These are phyloP conservation scores for Pythium insidiosum DNA, from an alignment of 352 stramenopile species.

Conservation along the genomic window DNA sequence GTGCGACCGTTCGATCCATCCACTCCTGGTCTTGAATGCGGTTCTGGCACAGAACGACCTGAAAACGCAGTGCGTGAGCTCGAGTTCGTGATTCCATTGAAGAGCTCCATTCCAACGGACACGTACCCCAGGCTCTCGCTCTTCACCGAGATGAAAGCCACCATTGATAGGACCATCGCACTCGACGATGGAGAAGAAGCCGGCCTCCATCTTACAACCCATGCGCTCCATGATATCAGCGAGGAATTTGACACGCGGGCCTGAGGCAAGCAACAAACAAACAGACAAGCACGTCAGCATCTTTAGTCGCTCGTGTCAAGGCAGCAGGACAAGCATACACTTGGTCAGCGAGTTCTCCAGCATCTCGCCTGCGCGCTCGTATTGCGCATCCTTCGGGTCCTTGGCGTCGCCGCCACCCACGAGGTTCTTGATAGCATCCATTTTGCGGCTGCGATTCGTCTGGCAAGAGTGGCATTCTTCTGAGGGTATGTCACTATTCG, in stretches of 20 bases:
- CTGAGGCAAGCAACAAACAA: conserved; percentile 18
- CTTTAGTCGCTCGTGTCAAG: too few species aligned
- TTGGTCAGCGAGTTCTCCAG: conserved; percentile 54
- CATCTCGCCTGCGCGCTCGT: conserved; percentile 37
- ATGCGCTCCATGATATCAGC: conserved; percentile 82
- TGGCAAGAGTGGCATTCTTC: too few species aligned
- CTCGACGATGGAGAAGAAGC: conserved; percentile 77
- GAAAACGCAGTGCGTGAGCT: too few species aligned
- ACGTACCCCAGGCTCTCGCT: conserved; percentile 63
- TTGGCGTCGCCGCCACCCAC: conserved; percentile 22
- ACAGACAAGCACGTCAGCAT: too few species aligned
- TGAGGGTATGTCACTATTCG: too few species aligned
- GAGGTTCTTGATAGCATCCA: conserved; percentile 69
- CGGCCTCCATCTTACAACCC: conserved; percentile 64
- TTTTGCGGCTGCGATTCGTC: too few species aligned
- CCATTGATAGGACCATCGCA: conserved; percentile 84
- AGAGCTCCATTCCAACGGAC: too few species aligned
- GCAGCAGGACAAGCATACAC: too few species aligned
- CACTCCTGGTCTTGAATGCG: conserved; percentile 87
- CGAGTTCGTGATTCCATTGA: too few species aligned
- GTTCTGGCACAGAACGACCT: conserved; percentile 87
- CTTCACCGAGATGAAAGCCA: conserved; percentile 76
- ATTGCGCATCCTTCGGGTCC: conserved; percentile 13
- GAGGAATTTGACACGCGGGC: conserved; percentile 73
- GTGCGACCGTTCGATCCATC: conserved; percentile 89